Percentiles rank a stretch among this genome's conserved stretches.
phyloP scores from a whole-genome alignment of 2,329 filamentous ascomycete genomes.

The Trichoderma aggressivum region DNA sequence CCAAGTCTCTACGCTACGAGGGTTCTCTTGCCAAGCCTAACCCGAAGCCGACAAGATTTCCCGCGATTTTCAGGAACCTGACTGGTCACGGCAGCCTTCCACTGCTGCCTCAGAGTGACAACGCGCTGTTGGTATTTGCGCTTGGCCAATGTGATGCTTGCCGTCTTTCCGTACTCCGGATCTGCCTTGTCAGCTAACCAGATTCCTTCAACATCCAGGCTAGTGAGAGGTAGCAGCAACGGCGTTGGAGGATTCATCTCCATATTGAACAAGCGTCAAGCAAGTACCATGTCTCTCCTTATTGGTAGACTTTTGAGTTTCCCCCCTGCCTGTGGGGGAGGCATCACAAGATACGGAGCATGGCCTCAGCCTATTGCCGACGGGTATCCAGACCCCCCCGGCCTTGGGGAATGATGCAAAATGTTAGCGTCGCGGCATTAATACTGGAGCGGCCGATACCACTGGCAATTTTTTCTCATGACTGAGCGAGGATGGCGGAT shows the following conservation, averaged over 20 bases:
- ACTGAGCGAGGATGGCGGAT: not conserved
- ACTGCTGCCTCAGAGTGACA: not conserved
- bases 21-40: not conserved
- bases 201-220: not conserved
- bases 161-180: constrained; percentile 9
- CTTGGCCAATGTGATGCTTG: not conserved
- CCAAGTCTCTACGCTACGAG: not conserved
- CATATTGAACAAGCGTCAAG: not conserved
- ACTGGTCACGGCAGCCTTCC: not conserved
- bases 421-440: constrained; percentile 16
- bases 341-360: constrained; percentile 1
- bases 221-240: not conserved
- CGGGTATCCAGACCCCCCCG: not conserved
- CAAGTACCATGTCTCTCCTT: not conserved
- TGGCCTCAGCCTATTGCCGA: not conserved
- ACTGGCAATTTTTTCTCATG: not conserved
- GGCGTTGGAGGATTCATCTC: not conserved
- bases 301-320: not conserved
- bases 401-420: not conserved
- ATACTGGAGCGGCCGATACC: constrained; percentile 1
- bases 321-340: constrained; percentile 1
- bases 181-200: not conserved
- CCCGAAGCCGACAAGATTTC: not conserved
- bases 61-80: not conserved
- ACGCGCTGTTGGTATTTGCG: not conserved